Evolutionary conservation across 2,329 filamentous ascomycete genomes (phyloP).

Genomic region (Ceratocystis lukuohia): DNA sequence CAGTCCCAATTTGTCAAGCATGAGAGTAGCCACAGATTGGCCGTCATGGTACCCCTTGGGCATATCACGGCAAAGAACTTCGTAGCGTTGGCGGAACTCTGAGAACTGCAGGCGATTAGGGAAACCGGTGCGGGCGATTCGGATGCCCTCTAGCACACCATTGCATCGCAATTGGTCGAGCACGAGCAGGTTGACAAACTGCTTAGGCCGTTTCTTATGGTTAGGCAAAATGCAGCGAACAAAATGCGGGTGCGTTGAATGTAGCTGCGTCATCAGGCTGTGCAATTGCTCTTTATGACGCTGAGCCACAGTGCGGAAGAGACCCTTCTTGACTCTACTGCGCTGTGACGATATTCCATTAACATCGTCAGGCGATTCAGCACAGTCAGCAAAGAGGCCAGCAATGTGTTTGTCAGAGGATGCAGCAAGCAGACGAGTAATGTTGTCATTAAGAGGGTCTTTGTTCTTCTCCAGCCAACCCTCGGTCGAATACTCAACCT

Average conservation of each 20-base stretch:
- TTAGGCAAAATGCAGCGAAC: slow-evolving; percentile 96
- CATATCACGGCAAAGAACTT: slow-evolving; percentile 80
- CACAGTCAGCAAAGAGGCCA: slow-evolving; percentile 75
- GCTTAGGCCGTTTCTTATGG: slow-evolving; percentile 92
- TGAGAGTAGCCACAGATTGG: slow-evolving; percentile 68
- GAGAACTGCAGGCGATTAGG: slow-evolving; percentile 84
- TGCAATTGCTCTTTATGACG: slow-evolving; percentile 96
- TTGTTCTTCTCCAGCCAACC: slow-evolving; percentile 99
- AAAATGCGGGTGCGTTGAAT: slow-evolving; percentile 95
- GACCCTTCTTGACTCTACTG: slow-evolving; percentile 86
- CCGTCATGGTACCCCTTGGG: slow-evolving; percentile 86
- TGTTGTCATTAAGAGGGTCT: slow-evolving; percentile 91
- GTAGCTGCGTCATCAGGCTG: slow-evolving; percentile 84
- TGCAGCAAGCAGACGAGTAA: slow-evolving; percentile 72
- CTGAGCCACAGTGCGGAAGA: slow-evolving; percentile 94
- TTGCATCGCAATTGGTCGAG: slow-evolving; percentile 96
- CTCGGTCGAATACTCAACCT: slow-evolving; percentile 91
- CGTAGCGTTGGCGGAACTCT: slow-evolving; percentile 91
- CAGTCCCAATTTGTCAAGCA: slow-evolving; percentile 77
- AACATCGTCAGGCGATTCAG: slow-evolving; percentile 61
- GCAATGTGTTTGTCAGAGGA: slow-evolving; percentile 78
- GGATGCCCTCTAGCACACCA: slow-evolving; percentile 95
- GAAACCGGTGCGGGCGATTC: slow-evolving; percentile 92
- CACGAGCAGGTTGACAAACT: slow-evolving; percentile 82
- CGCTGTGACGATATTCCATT: slow-evolving; percentile 42